Evolutionary conservation across 23 red algal genomes (phyloP), one percentile per base, ranked within the genome.

Genomic region (Agarophyton chilense): DNA sequence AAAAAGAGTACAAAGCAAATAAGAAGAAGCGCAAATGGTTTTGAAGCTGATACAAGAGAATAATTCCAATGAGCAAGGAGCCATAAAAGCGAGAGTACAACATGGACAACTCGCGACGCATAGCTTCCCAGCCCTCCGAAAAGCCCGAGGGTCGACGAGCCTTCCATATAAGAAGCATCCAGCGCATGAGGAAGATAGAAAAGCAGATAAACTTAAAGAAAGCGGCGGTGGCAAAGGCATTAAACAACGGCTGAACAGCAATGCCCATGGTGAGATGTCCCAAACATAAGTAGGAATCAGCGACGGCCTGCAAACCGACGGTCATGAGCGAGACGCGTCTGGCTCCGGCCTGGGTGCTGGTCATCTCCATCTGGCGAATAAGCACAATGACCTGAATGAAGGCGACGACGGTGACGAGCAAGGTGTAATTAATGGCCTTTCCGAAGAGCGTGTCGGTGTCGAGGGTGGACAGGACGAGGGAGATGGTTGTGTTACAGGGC

Each of bases 161-260:
- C 61, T 89, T 88, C 95, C 95, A 97, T 28, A 97, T 97, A 24
- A 97, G 52, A 36, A 97, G 83, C 90, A 97, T 68, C 77, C 92
- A 97, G 7, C 95, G 82, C 95, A 97, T 97, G 16, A 93, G 43
- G 52, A 97, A 97, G 45, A 97, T 89, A 10, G 82, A 89, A 39
- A 97, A 97, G 57, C 92, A 90, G 28, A 93, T 92, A 65, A 97
- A 97, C 78, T 97, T 90, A 84, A 97, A 97, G 76, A 97, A 97
- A 16, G 95, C 89, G 35, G 95, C 95, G 33, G 91, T 97, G 14
- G 95, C 95, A 76, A 97, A 97, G 25, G 95, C 95, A 73, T 97
- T 97, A 71, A 97, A 97, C 44, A 97, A 32, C 13, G 89, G 86
- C 52, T 93, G 89, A 11, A 94, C 89, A 12, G 86, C 85, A 32